Conservation (phyloP, 495 filamentous ascomycete genomes). For the Pyronema omphalodes region DNA sequence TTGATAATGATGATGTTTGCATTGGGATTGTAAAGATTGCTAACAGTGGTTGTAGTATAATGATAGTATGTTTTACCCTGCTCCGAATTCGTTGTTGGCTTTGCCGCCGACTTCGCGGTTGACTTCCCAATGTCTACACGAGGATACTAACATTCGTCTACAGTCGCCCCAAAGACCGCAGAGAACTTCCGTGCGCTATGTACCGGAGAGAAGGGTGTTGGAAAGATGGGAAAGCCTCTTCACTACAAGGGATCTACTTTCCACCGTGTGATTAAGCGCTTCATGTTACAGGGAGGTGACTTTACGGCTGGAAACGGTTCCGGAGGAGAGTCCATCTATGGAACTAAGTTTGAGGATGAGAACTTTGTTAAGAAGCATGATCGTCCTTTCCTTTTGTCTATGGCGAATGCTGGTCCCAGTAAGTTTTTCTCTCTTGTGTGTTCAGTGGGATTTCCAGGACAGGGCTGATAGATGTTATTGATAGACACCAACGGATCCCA, state of each 20-base stretch:
- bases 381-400: slow-evolving; percentile 82
- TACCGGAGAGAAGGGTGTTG: slow-evolving; percentile 73
- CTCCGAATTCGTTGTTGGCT: background rate
- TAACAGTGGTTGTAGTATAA: slow-evolving; percentile 38
- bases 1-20: slow-evolving; percentile 3
- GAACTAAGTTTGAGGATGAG: slow-evolving; percentile 94
- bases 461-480: background rate
- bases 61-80: slow-evolving; percentile 37
- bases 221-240: slow-evolving; percentile 67
- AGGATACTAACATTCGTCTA: slow-evolving; percentile 1
- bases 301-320: slow-evolving; percentile 89
- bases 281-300: slow-evolving; percentile 99
- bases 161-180: slow-evolving; percentile 81
- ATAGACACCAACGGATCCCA: slow-evolving; percentile 82
- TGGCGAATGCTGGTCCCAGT: slow-evolving; percentile 96
- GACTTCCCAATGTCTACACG: too few relatives aligned
- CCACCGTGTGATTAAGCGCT: slow-evolving; percentile 93
- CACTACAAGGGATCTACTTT: slow-evolving; percentile 70
- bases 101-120: background rate
- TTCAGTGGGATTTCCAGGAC: background rate
- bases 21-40: slow-evolving; percentile 16
- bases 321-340: slow-evolving; percentile 94
- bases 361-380: slow-evolving; percentile 89
- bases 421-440: slow-evolving; percentile 23
- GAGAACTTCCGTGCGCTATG: slow-evolving; percentile 94